phyloP scores from a whole-genome alignment of 2,329 filamentous ascomycete species.

The Cladophialophora immunda region DNA sequence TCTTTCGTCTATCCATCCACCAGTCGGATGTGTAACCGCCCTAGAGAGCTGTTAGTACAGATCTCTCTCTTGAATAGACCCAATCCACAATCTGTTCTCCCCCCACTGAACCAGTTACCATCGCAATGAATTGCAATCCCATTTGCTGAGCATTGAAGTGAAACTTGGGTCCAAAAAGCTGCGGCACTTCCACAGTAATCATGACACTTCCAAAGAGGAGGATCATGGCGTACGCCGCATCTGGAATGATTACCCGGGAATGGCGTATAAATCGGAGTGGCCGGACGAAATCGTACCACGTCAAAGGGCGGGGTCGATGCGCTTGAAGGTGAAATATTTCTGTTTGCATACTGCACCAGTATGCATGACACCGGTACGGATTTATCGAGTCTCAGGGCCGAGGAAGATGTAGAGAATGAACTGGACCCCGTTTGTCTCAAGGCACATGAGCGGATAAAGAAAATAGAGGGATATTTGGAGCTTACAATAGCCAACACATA shows the following conservation, averaged over 20 bases:
- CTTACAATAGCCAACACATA: too few species aligned
- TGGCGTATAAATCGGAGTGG: slow-evolving; percentile 59
- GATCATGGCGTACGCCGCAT: slow-evolving; percentile 64
- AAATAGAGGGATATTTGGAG: too few species aligned
- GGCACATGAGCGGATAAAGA: too few species aligned
- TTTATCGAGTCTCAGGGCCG: slow-evolving; percentile 64
- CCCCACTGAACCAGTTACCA: slow-evolving; percentile 65
- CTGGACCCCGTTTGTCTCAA: too few species aligned
- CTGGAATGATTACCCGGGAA: slow-evolving; percentile 60
- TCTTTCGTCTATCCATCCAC: slow-evolving; percentile 54
- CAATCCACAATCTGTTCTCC: slow-evolving; percentile 65
- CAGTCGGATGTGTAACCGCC: slow-evolving; percentile 12
- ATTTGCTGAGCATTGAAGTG: slow-evolving; percentile 66
- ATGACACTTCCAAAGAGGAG: slow-evolving; percentile 65
- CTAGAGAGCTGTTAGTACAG: slow-evolving; percentile 37
- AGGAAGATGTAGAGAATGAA: slow-evolving; percentile 65
- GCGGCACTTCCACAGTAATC: slow-evolving; percentile 67
- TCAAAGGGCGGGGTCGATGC: slow-evolving; percentile 63
- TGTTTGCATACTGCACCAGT: slow-evolving; percentile 54
- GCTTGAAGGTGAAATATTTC: slow-evolving; percentile 55
- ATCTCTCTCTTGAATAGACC: slow-evolving; percentile 42
- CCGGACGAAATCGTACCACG: slow-evolving; percentile 59
- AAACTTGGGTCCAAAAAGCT: slow-evolving; percentile 65
- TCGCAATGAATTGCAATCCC: slow-evolving; percentile 65
- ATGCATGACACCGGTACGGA: slow-evolving; percentile 51